Percentiles rank a stretch among this genome's conserved stretches.
Conservation (phyloP, 306 rosid species). For the Leucaena leucocephala region DNA sequence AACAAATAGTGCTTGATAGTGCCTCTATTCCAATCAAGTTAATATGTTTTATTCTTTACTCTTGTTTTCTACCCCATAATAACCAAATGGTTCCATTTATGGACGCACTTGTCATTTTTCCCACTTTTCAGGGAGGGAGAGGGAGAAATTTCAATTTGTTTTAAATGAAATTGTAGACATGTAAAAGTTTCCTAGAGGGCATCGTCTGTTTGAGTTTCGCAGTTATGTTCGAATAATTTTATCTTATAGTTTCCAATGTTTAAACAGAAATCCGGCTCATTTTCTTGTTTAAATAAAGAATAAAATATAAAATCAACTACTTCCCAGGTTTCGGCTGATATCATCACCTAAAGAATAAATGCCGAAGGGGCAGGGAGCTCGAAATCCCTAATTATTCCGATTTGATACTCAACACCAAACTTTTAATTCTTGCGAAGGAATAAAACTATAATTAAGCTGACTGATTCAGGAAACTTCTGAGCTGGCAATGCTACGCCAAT, state of each 20-base stretch:
- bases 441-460: neutral
- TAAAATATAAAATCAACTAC: neutral
- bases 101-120: neutral
- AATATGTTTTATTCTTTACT: neutral
- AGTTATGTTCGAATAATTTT: neutral
- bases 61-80: neutral
- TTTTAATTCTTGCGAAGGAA: neutral
- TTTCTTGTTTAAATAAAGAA: neutral
- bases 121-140: neutral
- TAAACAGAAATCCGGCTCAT: neutral
- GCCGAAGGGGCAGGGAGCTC: no score
- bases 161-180: neutral
- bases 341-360: neutral
- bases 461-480: neutral
- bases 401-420: neutral
- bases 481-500: neutral
- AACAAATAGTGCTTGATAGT: neutral
- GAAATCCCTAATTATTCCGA: neutral
- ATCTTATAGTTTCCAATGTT: neutral
- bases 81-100: neutral
- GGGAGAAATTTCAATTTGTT: neutral
- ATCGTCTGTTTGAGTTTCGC: neutral
- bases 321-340: neutral
- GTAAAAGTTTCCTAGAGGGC: neutral
- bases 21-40: neutral